Evolutionary conservation across 176 grass and related monocot species (phyloP).

Genomic region (Bothriochloa decipiens): DNA sequence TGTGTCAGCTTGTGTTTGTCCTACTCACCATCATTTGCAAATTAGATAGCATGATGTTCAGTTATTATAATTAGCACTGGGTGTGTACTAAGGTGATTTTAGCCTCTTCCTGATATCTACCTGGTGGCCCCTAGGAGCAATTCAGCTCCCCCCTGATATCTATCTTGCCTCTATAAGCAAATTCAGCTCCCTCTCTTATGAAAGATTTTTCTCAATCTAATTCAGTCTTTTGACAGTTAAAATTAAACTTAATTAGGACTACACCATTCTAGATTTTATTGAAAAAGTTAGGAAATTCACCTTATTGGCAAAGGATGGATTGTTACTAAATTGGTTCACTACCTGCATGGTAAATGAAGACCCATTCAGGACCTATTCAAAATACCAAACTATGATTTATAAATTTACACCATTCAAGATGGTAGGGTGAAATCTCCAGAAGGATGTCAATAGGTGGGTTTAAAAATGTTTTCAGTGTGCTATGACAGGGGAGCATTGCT

Average conservation of each 20-base stretch:
- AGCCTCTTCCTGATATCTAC: neutral
- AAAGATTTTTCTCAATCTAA: neutral
- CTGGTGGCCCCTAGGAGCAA: neutral
- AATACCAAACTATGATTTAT: neutral
- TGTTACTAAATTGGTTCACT: neutral
- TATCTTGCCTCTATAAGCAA: neutral
- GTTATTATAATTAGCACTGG: neutral
- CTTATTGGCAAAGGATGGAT: neutral
- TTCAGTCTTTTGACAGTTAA: neutral
- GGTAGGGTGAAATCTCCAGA: neutral
- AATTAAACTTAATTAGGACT: neutral
- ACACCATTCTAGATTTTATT: neutral
- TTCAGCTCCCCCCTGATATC: neutral
- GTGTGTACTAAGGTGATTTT: neutral
- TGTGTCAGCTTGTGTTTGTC: neutral
- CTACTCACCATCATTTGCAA: neutral
- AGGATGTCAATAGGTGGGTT: neutral
- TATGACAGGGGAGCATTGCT: neutral
- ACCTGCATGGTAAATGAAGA: neutral
- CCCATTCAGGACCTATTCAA: neutral
- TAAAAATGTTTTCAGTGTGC: neutral
- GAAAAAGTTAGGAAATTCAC: neutral
- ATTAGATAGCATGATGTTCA: neutral
- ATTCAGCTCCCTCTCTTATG: neutral
- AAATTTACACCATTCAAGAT: neutral